phyloP scores from a whole-genome alignment of 306 rosid species.

The Parietaria judaica region DNA sequence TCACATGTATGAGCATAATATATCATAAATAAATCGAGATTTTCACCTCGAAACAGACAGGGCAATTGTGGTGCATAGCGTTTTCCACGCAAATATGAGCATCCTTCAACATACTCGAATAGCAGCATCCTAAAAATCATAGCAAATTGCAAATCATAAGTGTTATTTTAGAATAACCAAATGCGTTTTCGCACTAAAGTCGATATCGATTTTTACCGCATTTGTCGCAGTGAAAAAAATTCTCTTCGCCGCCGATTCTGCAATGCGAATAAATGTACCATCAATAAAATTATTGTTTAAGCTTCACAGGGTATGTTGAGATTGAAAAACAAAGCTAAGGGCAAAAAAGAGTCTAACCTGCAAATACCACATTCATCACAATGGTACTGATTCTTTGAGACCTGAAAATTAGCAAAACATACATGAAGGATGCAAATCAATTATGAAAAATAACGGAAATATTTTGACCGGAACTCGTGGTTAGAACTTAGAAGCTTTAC shows the following conservation, averaged over 20 bases:
- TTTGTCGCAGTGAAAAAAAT: constrained; percentile 59
- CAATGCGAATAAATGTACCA: background rate
- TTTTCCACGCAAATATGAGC: constrained; percentile 64
- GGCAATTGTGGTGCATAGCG: constrained; percentile 83
- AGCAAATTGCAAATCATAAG: constrained; percentile 4
- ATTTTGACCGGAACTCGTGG: background rate
- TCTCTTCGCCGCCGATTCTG: constrained; percentile 67
- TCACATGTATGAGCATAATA: background rate
- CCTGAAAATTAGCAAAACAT: constrained; percentile 24
- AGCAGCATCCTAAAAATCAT: constrained; percentile 57
- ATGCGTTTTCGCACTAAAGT: background rate
- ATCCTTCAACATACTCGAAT: constrained; percentile 51
- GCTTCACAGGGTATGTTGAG: background rate
- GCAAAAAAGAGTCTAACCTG: constrained; percentile 45
- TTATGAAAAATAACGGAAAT: background rate
- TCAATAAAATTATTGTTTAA: background rate
- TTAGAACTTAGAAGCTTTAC: constrained; percentile 35
- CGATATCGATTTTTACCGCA: constrained; percentile 41
- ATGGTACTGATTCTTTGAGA: constrained; percentile 59
- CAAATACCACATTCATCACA: constrained; percentile 80
- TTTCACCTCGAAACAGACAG: constrained; percentile 79
- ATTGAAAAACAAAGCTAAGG: no score
- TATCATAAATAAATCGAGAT: background rate
- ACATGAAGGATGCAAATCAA: background rate
- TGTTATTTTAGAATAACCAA: background rate